These are phyloP conservation scores for Neurospora sp. DNA, from an alignment of 495 filamentous ascomycete genomes.

Conservation along the genomic window DNA sequence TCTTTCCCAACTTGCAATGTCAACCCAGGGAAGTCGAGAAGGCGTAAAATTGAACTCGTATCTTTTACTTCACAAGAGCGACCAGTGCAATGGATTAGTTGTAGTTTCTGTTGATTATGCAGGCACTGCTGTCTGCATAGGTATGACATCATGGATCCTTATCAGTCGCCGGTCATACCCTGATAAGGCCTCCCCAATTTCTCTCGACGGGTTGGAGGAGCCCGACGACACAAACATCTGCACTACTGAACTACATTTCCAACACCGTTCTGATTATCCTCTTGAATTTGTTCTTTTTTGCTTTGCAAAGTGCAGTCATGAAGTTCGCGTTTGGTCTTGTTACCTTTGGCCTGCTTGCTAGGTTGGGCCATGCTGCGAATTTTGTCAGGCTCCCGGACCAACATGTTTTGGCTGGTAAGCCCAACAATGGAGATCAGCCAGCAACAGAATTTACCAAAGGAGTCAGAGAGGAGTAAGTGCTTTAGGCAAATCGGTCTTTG, in stretches of 20 bases:
- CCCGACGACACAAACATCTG: neutral
- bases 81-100: neutral
- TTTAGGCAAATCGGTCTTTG: neutral
- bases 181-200: neutral
- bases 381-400: neutral
- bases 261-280: neutral
- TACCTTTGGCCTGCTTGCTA: neutral
- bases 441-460: neutral
- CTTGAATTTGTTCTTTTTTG: neutral
- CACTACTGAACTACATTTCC: neutral
- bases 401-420: neutral
- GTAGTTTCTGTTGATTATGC: neutral
- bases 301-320: neutral
- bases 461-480: neutral
- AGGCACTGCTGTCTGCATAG: neutral
- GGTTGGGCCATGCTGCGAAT: neutral
- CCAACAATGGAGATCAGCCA: neutral
- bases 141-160: neutral
- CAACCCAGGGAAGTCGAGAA: neutral
- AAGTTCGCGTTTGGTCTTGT: neutral
- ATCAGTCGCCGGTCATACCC: neutral
- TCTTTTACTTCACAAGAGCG: neutral
- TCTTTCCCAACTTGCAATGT: neutral
- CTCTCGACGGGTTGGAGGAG: neutral
- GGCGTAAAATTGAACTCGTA: neutral